Base-by-base conservation (phyloP, 169 alveolate species). In the Hepatocystis sp. region DNA sequence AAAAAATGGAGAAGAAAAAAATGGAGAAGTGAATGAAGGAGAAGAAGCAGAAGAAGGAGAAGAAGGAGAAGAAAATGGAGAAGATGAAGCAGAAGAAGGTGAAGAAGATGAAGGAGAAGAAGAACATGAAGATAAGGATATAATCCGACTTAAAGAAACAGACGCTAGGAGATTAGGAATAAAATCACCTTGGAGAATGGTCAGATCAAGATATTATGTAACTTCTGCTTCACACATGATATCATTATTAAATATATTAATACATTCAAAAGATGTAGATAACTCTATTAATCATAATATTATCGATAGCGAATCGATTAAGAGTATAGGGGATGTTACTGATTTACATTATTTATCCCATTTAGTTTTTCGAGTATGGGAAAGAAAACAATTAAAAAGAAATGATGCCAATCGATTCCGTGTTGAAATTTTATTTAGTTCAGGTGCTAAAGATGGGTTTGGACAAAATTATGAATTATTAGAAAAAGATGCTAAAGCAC, bases 161-260 rank as follows among this genome's bases (percentile, higher is more conserved):
- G 97, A 94, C 47, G 97, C 97, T n/a, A 67, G 92, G 27, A 84
- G 93, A 25, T 53, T 93, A 71, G 97, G 97, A 55, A 92, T 93
- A 44, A 91, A 93, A 13, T 84, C 94, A 21, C 96, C 96, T 7
- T 93, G 96, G 93, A 91, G 96, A 25, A 93, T 93, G 91, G 97
- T 96, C 53, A 91, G 97, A 13, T 93, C 97, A 34, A 84, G 98
- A 19, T 95, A 92, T 91, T 96, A 96, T 85, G 97, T 95, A 8
- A 94, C 98, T 3, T 93, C 97, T 13, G 97, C 98, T 13, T 93
- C 96, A 1, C 96, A 94, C 64, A 84, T 96, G 84, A 86, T 93
- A 55, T 91, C 95, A 1, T 84, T 94, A 7, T 88, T 92, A 53
- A 94, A 92, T 68, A 88, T 94, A 40, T 61, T 93, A 34, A 90